Evolutionary conservation across 2,329 filamentous ascomycete species (phyloP).

Genomic region (Seiridium unicorne): DNA sequence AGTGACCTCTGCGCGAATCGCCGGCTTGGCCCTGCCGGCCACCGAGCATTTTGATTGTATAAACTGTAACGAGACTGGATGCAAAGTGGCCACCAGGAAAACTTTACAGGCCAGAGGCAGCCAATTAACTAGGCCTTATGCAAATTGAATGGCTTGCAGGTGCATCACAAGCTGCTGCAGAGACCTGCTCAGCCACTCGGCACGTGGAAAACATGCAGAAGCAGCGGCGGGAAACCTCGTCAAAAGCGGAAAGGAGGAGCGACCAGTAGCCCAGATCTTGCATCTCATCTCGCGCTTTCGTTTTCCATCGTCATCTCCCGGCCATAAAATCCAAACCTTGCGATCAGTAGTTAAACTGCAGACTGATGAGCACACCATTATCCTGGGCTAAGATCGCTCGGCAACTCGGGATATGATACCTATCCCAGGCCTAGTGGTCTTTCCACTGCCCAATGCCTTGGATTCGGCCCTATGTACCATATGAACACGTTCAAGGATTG

Average conservation of each 20-base stretch:
- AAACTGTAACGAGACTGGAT: too few relatives aligned
- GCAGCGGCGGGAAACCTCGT: background rate
- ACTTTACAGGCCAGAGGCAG: background rate
- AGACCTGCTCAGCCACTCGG: background rate
- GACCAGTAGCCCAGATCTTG: background rate
- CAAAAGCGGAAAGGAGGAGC: background rate
- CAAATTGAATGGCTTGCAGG: background rate
- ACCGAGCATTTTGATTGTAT: background rate
- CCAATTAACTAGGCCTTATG: background rate
- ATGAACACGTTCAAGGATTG: background rate
- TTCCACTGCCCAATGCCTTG: background rate
- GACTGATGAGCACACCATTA: background rate
- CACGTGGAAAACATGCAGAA: slow-evolving; percentile 1
- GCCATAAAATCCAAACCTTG: background rate
- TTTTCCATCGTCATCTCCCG: background rate
- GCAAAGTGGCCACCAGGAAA: too few relatives aligned
- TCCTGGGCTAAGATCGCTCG: background rate
- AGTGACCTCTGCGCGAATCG: background rate
- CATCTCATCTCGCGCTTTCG: background rate
- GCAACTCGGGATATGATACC: background rate
- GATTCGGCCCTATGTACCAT: background rate
- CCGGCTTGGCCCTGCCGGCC: background rate
- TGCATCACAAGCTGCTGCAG: background rate
- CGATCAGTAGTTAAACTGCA: too few relatives aligned
- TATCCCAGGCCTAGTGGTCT: background rate